Evolutionary conservation across 495 filamentous ascomycete species (phyloP), one percentile per base, ranked within the genome.

Genomic region (Cetradonia linearis): DNA sequence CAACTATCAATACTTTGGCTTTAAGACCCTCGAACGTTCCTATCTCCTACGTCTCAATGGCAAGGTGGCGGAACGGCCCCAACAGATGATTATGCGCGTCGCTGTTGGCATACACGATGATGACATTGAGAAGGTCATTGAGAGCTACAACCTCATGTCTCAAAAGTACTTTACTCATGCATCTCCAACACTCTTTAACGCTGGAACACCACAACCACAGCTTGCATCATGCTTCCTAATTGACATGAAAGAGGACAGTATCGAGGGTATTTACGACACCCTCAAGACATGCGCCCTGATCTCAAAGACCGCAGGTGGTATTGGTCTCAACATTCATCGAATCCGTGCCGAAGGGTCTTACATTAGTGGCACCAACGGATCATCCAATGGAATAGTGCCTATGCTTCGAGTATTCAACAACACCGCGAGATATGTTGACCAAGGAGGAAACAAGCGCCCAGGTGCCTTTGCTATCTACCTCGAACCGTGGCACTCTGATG

Each of bases 1-100:
- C 81, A 96, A 97, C 80, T 98, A 98, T 78, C 95, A 98, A 77
- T 98, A 90, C 78, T 98, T 98, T 61, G 93, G 93, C 59, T 98
- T 98, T 85, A 98, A 98, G 83, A 98, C 93, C 2, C 80, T 98
- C 44, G 93, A 98, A 79, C 86, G 93, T 55, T 97, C 93, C 70
- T 98, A 98, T 68, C 85, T 98, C 28, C 83, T 98, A 36, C 88
- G 91, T 59, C 85, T 95, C 59, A 80, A 96, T 65, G 91, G 90
- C 64, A 91, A 93, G 72, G 86, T 97, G 68, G 91, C 89, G 8
- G 93, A 98, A 79, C 83, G 93, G 64, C 93, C 93, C 52, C 93
- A 98, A 73, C 93, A 98, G 75, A 87, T 97, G 89, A 89, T 98
- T 69, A 98, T 98, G 93, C 89, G 93, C 76, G 93, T 98, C 44